A percentile compares a stretch with the other conserved stretches of the same genome.
phyloP scores from a whole-genome alignment of 148 eudicot species.

The Polygonum aviculare region DNA sequence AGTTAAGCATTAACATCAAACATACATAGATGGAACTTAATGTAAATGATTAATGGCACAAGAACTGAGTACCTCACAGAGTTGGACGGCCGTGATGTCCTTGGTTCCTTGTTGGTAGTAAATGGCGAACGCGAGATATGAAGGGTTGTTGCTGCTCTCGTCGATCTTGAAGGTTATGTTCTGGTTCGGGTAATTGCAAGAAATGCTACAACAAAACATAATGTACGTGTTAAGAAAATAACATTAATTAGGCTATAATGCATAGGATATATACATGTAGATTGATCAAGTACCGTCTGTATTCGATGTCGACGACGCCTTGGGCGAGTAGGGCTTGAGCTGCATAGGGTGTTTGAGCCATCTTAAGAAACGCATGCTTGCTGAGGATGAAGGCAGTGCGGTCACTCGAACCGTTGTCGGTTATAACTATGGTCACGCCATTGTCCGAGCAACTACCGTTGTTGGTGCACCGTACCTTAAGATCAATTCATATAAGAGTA shows the following conservation, averaged over 20 bases:
- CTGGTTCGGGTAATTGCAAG: constrained; percentile 62
- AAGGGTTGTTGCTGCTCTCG: constrained; percentile 59
- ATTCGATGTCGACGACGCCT: constrained; percentile 63
- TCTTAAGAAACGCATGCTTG: constrained; percentile 41
- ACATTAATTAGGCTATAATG: background rate
- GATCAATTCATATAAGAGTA: background rate
- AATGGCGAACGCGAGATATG: constrained; percentile 62
- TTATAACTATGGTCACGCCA: constrained; percentile 54
- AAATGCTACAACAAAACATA: constrained; percentile 25
- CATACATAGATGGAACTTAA: background rate
- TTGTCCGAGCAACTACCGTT: constrained; percentile 49
- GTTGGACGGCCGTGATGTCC: constrained; percentile 71
- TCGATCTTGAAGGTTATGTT: constrained; percentile 69
- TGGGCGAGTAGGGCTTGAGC: constrained; percentile 39
- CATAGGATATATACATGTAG: background rate
- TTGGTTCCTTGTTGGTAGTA: constrained; percentile 66
- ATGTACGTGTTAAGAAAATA: background rate
- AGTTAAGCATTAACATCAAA: background rate
- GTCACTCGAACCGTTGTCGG: constrained; percentile 56
- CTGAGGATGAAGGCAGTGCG: constrained; percentile 60
- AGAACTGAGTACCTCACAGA: constrained; percentile 45
- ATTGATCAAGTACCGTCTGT: constrained; percentile 35
- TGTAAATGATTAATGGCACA: background rate
- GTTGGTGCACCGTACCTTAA: constrained; percentile 62
- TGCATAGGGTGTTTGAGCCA: constrained; percentile 58